phyloP scores from a whole-genome alignment of 225 moss, liverwort and hornwort genomes.

The Sphagnum contortum region DNA sequence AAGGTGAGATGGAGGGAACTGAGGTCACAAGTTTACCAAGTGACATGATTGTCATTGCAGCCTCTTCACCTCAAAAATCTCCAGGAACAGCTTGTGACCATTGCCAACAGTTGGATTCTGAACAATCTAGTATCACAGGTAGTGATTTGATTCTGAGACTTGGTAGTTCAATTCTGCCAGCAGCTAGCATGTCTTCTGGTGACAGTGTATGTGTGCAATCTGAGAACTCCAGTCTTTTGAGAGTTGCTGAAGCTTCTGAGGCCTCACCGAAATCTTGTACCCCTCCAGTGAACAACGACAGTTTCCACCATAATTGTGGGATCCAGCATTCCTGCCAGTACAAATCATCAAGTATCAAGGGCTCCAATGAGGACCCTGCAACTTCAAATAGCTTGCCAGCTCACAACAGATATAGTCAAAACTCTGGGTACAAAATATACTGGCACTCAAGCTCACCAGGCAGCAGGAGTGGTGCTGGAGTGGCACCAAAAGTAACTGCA shows the following conservation, averaged over 20 bases:
- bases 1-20: too few relatives aligned
- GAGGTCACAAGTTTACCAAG: neutral
- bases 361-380: slow-evolving; percentile 22
- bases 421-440: slow-evolving; percentile 21
- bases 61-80: too few relatives aligned
- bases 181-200: neutral
- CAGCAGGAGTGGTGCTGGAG: slow-evolving; percentile 11
- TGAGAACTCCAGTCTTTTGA: neutral
- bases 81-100: too few relatives aligned
- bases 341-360: slow-evolving; percentile 29
- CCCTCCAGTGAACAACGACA: slow-evolving; percentile 17
- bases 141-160: neutral
- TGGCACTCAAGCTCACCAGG: slow-evolving; percentile 29
- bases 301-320: slow-evolving; percentile 1
- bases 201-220: neutral
- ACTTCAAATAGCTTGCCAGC: slow-evolving; percentile 9
- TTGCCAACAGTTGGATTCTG: too few relatives aligned
- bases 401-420: slow-evolving; percentile 19
- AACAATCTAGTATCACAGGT: too few relatives aligned
- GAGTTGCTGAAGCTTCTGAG: neutral
- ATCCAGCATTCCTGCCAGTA: slow-evolving; percentile 12
- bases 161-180: neutral
- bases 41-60: neutral
- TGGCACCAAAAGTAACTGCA: slow-evolving; percentile 16
- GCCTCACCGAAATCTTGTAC: slow-evolving; percentile 4